A percentile compares a stretch with the other conserved stretches of the same genome.
These are phyloP conservation scores for Monocercomonoides exilis DNA, from an alignment of 78 protist genomes.

Conservation along the genomic window DNA sequence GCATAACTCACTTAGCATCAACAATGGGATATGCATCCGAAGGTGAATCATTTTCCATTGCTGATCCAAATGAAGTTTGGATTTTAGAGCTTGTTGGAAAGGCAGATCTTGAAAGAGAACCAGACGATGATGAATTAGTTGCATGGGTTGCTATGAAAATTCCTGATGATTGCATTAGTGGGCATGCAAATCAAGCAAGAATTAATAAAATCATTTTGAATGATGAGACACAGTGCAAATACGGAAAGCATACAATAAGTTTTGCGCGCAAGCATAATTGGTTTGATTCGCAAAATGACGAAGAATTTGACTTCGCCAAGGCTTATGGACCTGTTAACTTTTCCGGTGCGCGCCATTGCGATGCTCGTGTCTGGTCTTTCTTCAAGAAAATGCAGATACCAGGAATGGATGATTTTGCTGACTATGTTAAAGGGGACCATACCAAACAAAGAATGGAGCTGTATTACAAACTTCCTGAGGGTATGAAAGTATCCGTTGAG, in stretches of 20 bases:
- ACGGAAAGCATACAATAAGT: constrained; percentile 16
- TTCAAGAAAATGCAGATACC: neutral
- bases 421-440: constrained; percentile 12
- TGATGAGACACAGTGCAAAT: constrained; percentile 14
- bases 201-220: too few species aligned
- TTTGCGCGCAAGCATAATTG: constrained; percentile 31
- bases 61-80: constrained; percentile 36
- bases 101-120: constrained; percentile 28
- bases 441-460: neutral
- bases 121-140: too few species aligned
- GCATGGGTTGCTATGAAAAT: constrained; percentile 33
- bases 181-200: constrained; percentile 47
- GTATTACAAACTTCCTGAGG: neutral
- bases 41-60: constrained; percentile 40
- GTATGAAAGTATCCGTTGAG: neutral
- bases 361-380: constrained; percentile 29
- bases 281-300: constrained; percentile 11
- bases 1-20: neutral
- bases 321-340: constrained; percentile 22
- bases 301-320: constrained; percentile 26
- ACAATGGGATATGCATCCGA: constrained; percentile 26
- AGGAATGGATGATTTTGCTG: neutral
- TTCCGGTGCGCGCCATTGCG: constrained; percentile 16
- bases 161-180: constrained; percentile 27
- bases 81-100: neutral